These are phyloP conservation scores for Jaltomata sinuosa DNA, from an alignment of 257 asterid genomes.

Conservation along the genomic window DNA sequence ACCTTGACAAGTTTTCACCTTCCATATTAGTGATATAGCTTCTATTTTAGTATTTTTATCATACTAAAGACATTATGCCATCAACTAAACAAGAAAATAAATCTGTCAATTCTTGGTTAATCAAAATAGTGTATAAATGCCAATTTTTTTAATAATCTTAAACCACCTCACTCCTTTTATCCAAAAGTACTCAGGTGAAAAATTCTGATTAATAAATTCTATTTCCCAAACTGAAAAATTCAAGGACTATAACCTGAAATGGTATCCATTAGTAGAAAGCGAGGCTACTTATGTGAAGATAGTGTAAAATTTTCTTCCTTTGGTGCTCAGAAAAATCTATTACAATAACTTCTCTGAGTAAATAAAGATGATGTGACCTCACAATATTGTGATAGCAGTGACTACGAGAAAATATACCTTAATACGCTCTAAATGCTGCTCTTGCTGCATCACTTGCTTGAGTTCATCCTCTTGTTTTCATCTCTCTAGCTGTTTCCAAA, in stretches of 20 bases:
- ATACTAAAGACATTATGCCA: background rate
- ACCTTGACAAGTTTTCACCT: background rate
- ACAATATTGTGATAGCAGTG: background rate
- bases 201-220: background rate
- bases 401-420: slow-evolving; percentile 40
- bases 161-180: background rate
- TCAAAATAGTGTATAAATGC: background rate
- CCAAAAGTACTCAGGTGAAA: background rate
- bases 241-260: background rate
- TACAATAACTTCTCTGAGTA: background rate
- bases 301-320: background rate
- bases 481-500: slow-evolving; percentile 62
- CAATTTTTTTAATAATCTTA: background rate
- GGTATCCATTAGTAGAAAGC: background rate
- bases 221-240: background rate
- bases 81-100: background rate
- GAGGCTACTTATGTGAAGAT: background rate
- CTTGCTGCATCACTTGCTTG: slow-evolving; percentile 90
- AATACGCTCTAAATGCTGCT: slow-evolving; percentile 72
- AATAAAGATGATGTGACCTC: background rate
- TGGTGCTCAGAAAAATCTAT: background rate
- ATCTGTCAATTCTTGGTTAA: background rate
- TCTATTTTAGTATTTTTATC: background rate
- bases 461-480: slow-evolving; percentile 93
- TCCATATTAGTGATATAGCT: background rate